A percentile compares a stretch with the other conserved stretches of the same genome.
Evolutionary conservation across 225 moss, liverwort and hornwort species (phyloP).

Genomic region (Sphagnum contortum): DNA sequence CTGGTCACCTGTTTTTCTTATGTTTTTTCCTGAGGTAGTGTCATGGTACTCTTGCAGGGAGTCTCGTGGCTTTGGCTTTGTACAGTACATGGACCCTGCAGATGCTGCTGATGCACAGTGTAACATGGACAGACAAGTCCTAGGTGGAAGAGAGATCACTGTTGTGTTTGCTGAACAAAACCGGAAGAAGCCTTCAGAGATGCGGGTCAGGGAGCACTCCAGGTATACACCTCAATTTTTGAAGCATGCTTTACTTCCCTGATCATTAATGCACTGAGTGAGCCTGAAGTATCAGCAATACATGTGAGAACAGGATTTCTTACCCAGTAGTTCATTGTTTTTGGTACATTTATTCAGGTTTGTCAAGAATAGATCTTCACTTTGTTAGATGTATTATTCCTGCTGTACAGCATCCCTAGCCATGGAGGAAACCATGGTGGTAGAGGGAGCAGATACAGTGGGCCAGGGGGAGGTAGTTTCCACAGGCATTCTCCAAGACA

Average conservation of each 20-base stretch:
- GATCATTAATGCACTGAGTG: too few relatives aligned
- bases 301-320: too few relatives aligned
- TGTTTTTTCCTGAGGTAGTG: too few relatives aligned
- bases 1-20: too few relatives aligned
- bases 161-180: conserved; percentile 99
- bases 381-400: too few relatives aligned
- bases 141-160: conserved; percentile 87
- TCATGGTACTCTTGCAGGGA: conserved; percentile 43
- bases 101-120: conserved; percentile 97
- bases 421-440: conserved; percentile 6
- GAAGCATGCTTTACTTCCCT: too few relatives aligned
- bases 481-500: conserved; percentile 16
- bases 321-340: too few relatives aligned
- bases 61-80: conserved; percentile 92
- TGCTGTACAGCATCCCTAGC: not conserved
- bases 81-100: conserved; percentile 86
- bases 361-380: too few relatives aligned
- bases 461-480: conserved; percentile 29
- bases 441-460: conserved; percentile 28
- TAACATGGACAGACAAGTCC: conserved; percentile 88
- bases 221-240: conserved; percentile 16
- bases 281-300: too few relatives aligned
- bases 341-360: too few relatives aligned
- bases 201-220: conserved; percentile 82
- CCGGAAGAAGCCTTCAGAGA: conserved; percentile 94